Conservation (phyloP, 2,329 filamentous ascomycete species). For the Penicillium hesseltinei region DNA sequence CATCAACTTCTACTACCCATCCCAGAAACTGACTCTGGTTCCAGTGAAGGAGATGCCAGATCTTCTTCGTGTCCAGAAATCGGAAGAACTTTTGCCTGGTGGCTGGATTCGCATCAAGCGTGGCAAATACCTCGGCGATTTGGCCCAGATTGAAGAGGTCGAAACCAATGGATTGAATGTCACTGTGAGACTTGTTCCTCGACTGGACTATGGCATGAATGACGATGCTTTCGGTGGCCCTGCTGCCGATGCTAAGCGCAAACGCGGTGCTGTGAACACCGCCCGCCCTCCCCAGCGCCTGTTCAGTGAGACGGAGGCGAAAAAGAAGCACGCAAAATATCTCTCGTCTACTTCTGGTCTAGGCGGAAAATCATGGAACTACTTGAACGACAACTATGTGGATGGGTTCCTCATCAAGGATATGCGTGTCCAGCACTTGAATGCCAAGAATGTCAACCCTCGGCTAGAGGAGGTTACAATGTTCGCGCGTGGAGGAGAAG, state of each 20-base stretch:
- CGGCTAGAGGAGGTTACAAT: conserved; percentile 93
- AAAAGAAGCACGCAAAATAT: conserved; percentile 74
- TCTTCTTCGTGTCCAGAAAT: conserved; percentile 85
- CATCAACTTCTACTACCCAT: conserved; percentile 85
- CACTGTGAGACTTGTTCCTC: conserved; percentile 80
- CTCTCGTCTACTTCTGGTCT: conserved; percentile 54
- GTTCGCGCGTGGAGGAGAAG: conserved; percentile 83
- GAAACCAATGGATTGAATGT: conserved; percentile 91
- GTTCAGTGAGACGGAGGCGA: conserved; percentile 90
- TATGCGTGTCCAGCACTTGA: conserved; percentile 81
- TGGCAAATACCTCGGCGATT: conserved; percentile 79
- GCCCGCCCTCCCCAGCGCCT: conserved; percentile 80
- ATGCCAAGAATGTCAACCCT: conserved; percentile 87
- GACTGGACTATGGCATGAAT: conserved; percentile 85
- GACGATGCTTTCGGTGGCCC: conserved; percentile 65
- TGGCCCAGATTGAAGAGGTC: conserved; percentile 88
- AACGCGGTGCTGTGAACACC: conserved; percentile 60
- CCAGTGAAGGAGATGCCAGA: conserved; percentile 98
- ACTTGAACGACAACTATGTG: conserved; percentile 84
- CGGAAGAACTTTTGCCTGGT: conserved; percentile 76
- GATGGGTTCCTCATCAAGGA: conserved; percentile 93
- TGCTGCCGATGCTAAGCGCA: conserved; percentile 68
- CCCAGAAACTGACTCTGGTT: conserved; percentile 80
- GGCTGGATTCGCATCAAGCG: conserved; percentile 88
- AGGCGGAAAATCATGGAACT: conserved; percentile 71